Evolutionary conservation across 345 rosid genomes (phyloP).

Genomic region (Pistacia atlantica): DNA sequence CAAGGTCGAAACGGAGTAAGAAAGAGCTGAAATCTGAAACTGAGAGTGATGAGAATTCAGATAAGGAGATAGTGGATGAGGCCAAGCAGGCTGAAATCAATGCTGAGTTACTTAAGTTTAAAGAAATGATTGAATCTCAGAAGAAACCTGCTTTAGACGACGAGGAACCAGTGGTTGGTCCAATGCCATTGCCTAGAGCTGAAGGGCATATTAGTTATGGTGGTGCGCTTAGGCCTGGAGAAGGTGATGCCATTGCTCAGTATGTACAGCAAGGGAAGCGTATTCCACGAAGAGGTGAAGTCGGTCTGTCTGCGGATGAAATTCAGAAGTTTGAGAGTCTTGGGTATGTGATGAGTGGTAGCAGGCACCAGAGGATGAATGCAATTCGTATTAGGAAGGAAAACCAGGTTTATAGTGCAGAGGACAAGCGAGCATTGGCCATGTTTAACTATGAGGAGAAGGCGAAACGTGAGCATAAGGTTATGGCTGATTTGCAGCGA

Average conservation of each 20-base stretch:
- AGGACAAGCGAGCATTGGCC: constrained; percentile 94
- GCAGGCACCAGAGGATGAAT: constrained; percentile 97
- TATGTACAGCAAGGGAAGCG: constrained; percentile 99
- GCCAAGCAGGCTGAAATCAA: constrained; percentile 47
- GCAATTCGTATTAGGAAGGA: constrained; percentile 99
- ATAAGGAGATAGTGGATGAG: constrained; percentile 45
- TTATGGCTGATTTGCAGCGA: constrained; percentile 93
- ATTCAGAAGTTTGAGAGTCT: constrained; percentile 87
- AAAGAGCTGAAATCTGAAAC: constrained; percentile 41
- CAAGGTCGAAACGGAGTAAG: constrained; percentile 36
- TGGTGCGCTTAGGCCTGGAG: constrained; percentile 98
- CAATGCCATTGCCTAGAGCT: constrained; percentile 86
- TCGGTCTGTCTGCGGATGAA: constrained; percentile 97
- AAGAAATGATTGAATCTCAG: constrained; percentile 78
- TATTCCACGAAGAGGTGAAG: constrained; percentile 99
- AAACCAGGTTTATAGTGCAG: constrained; percentile 98
- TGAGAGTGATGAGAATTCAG: constrained; percentile 47
- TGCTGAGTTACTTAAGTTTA: constrained; percentile 69
- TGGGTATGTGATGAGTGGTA: constrained; percentile 99
- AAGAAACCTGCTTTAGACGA: constrained; percentile 69
- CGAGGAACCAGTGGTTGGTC: constrained; percentile 74
- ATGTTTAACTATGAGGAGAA: constrained; percentile 99
- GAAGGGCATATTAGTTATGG: constrained; percentile 99
- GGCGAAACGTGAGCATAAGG: constrained; percentile 95
- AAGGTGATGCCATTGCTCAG: constrained; percentile 99